A percentile compares a stretch with the other conserved stretches of the same genome.
Evolutionary conservation across 768 basidiomycete genomes (phyloP).

Genomic region (Mycena floridula): DNA sequence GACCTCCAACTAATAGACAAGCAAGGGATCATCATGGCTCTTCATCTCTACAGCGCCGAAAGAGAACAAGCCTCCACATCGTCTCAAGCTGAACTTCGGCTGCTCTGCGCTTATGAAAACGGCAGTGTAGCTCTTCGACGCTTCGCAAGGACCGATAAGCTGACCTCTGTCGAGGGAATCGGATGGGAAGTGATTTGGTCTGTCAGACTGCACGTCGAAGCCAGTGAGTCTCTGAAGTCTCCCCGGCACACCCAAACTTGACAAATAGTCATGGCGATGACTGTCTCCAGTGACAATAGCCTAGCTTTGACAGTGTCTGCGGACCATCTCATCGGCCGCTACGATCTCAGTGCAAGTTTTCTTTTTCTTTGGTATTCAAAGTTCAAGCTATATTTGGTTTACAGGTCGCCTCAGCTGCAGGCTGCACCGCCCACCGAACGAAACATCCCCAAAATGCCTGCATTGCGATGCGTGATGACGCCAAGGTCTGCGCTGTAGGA

Average conservation of each 20-base stretch:
- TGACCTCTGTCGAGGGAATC: conserved; percentile 57
- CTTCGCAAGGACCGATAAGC: conserved; percentile 31
- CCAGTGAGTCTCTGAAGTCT: conserved; percentile 61
- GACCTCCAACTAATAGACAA: conserved; percentile 1
- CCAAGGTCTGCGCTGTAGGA: conserved; percentile 77
- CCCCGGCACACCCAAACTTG: neutral
- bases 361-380: neutral
- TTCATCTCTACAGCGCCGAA: conserved; percentile 52
- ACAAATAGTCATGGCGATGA: conserved; percentile 77
- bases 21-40: conserved; percentile 84
- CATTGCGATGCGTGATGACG: conserved; percentile 71
- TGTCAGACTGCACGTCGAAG: conserved; percentile 61
- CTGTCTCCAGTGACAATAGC: conserved; percentile 49
- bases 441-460: conserved; percentile 78
- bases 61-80: conserved; percentile 22
- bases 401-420: conserved; percentile 9
- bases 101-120: conserved; percentile 80
- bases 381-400: neutral
- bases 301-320: conserved; percentile 81
- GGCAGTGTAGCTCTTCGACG: conserved; percentile 73
- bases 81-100: conserved; percentile 37
- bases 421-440: conserved; percentile 42
- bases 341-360: conserved; percentile 46
- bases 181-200: conserved; percentile 75
- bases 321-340: conserved; percentile 70